A percentile compares a stretch with the other conserved stretches of the same genome.
phyloP scores from a whole-genome alignment of 805 yeast species.

The Zygosaccharomyces pseudorouxii region DNA sequence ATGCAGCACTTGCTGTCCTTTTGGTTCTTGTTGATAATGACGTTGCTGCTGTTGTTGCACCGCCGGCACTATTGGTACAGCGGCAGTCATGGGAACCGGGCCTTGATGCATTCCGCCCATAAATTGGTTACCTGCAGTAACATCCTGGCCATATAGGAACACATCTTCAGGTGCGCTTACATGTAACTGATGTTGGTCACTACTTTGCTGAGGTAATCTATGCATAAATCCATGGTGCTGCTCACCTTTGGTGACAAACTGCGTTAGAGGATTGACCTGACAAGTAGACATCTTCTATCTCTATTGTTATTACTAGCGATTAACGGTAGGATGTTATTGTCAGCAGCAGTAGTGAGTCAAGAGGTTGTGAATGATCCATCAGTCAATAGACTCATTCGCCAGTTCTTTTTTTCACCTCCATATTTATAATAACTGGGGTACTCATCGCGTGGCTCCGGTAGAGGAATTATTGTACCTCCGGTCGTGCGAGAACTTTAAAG shows the following conservation, averaged over 20 bases:
- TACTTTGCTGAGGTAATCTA: not conserved
- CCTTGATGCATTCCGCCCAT: not conserved
- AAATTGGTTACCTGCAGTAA: slow-evolving; percentile 1
- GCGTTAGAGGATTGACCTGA: slow-evolving; percentile 22
- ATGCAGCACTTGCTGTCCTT: slow-evolving; percentile 1
- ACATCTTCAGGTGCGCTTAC: not conserved
- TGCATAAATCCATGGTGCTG: slow-evolving; percentile 6
- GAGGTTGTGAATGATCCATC: not conserved
- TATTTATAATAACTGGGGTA: slow-evolving; percentile 1
- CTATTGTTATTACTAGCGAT: not conserved
- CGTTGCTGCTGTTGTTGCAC: slow-evolving; percentile 10
- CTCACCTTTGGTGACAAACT: slow-evolving; percentile 16
- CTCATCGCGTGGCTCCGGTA: slow-evolving; percentile 4
- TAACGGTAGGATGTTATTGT: not conserved
- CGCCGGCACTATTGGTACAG: slow-evolving; percentile 4
- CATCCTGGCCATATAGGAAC: not conserved
- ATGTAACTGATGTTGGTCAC: not conserved
- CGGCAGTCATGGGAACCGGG: slow-evolving; percentile 1
- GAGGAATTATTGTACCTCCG: slow-evolving; percentile 1
- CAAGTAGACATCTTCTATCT: slow-evolving; percentile 10
- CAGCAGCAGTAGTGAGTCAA: not conserved
- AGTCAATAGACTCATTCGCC: not conserved
- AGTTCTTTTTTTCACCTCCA: not conserved
- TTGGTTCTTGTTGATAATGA: slow-evolving; percentile 4
- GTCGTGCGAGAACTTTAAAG: slow-evolving; percentile 1